Conservation (phyloP, 768 basidiomycete species). For the Mycena polygramma region DNA sequence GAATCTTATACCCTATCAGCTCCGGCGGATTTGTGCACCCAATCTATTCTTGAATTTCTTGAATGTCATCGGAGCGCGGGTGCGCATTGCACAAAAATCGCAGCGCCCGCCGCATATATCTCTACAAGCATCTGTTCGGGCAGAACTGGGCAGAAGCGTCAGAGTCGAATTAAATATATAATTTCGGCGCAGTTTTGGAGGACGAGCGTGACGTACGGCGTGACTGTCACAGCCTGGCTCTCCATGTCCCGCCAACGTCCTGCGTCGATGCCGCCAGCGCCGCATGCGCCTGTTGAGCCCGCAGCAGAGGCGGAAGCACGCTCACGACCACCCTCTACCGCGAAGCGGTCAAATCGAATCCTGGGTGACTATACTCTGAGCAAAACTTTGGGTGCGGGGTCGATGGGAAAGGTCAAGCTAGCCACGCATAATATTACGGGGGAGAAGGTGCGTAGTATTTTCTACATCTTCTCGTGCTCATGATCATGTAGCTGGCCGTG, state of each 20-base stretch:
- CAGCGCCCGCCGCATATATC: too few species aligned
- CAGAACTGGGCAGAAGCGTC: too few species aligned
- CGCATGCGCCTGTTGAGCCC: constrained; percentile 9
- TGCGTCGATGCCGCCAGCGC: constrained; percentile 32
- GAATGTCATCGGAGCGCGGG: not conserved
- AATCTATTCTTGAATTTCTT: not conserved
- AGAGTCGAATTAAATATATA: not conserved
- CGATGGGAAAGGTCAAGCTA: constrained; percentile 99
- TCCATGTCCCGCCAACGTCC: constrained; percentile 29
- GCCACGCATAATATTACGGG: constrained; percentile 90
- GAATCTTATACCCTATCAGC: too few species aligned
- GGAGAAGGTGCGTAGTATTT: constrained; percentile 80
- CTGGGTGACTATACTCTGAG: constrained; percentile 96
- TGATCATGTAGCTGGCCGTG: constrained; percentile 82
- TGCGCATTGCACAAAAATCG: not conserved
- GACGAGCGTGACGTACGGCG: not conserved
- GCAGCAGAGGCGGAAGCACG: constrained; percentile 1
- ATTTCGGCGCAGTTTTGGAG: not conserved
- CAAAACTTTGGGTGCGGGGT: constrained; percentile 97
- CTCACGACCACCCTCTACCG: constrained; percentile 38
- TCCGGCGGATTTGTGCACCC: too few species aligned
- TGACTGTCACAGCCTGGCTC: not conserved
- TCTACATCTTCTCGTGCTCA: not conserved
- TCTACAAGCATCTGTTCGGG: not conserved
- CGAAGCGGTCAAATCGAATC: constrained; percentile 67